These are phyloP conservation scores for Grosmannia clavigera DNA, from an alignment of 2,329 filamentous ascomycete genomes.

Conservation along the genomic window DNA sequence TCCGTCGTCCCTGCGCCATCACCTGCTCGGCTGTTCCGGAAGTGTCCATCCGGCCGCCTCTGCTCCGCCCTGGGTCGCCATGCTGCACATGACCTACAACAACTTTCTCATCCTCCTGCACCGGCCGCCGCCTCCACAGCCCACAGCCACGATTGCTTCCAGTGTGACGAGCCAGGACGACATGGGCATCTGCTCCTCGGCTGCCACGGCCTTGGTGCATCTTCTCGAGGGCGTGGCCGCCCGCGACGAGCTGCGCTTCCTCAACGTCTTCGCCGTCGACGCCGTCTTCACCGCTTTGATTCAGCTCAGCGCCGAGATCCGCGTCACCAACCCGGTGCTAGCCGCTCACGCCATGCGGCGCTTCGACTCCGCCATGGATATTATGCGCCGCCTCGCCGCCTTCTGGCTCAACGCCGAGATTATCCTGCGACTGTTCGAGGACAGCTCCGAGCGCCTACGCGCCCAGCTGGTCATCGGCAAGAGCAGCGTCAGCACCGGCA, in stretches of 20 bases:
- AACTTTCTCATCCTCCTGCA: conserved; percentile 7
- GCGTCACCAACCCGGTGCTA: conserved; percentile 12
- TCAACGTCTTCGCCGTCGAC: conserved; percentile 6
- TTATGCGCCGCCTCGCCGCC: conserved; percentile 10
- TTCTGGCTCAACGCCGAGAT: conserved; percentile 14
- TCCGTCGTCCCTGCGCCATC: conserved; percentile 1
- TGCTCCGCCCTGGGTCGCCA: conserved; percentile 2
- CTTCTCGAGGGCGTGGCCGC: background rate
- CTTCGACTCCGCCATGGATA: conserved; percentile 12
- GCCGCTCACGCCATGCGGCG: conserved; percentile 13
- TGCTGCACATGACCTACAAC: conserved; percentile 10
- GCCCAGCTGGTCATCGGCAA: conserved; percentile 4
- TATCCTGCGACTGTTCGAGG: conserved; percentile 14
- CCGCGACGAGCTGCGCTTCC: background rate
- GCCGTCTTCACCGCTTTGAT: conserved; percentile 8
- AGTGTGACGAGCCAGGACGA: conserved; percentile 4
- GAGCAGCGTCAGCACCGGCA: background rate
- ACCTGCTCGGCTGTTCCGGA: background rate
- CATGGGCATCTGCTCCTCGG: conserved; percentile 3
- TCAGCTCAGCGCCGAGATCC: conserved; percentile 13
- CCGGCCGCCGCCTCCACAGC: conserved; percentile 3
- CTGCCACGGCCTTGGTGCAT: background rate
- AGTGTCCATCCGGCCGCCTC: background rate
- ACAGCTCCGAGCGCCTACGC: conserved; percentile 3
- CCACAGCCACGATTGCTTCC: background rate